phyloP scores from a whole-genome alignment of 2,329 filamentous ascomycete genomes.

The Fusarium sp. region DNA sequence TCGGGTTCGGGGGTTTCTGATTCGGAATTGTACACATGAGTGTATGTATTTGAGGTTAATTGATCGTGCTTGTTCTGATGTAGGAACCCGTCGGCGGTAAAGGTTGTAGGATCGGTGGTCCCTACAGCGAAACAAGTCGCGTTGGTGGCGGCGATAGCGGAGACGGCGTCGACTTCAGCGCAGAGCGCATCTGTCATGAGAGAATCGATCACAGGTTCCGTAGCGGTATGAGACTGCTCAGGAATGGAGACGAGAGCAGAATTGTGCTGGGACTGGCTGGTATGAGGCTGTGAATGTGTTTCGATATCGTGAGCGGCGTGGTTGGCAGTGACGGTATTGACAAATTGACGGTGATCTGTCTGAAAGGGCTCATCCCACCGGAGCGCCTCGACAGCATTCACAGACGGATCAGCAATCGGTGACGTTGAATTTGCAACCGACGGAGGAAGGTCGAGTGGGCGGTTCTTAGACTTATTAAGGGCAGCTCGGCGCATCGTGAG shows the following conservation, averaged over 20 bases:
- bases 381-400: slow-evolving; percentile 24
- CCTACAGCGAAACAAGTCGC: slow-evolving; percentile 23
- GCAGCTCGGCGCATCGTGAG: slow-evolving; percentile 46
- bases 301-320: slow-evolving; percentile 14
- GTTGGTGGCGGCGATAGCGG: slow-evolving; percentile 23
- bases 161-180: slow-evolving; percentile 22
- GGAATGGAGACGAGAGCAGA: slow-evolving; percentile 5
- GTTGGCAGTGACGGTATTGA: slow-evolving; percentile 13
- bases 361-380: slow-evolving; percentile 41
- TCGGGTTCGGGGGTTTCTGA: slow-evolving; percentile 15
- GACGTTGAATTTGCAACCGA: slow-evolving; percentile 3
- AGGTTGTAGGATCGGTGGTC: slow-evolving; percentile 8
- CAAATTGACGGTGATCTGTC: slow-evolving; percentile 24
- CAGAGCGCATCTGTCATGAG: slow-evolving; percentile 41
- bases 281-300: slow-evolving; percentile 17
- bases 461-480: slow-evolving; percentile 30
- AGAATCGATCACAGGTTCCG: slow-evolving; percentile 27
- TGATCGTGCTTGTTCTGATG: slow-evolving; percentile 19
- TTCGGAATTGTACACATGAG: slow-evolving; percentile 8
- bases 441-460: slow-evolving; percentile 32
- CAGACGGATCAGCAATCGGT: slow-evolving; percentile 17
- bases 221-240: slow-evolving; percentile 20
- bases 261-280: slow-evolving; percentile 12
- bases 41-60: slow-evolving; percentile 9
- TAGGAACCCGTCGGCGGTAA: slow-evolving; percentile 3